A percentile compares a stretch with the other conserved stretches of the same genome.
Evolutionary conservation across 345 rosid species (phyloP).

Genomic region (Brassica napus): DNA sequence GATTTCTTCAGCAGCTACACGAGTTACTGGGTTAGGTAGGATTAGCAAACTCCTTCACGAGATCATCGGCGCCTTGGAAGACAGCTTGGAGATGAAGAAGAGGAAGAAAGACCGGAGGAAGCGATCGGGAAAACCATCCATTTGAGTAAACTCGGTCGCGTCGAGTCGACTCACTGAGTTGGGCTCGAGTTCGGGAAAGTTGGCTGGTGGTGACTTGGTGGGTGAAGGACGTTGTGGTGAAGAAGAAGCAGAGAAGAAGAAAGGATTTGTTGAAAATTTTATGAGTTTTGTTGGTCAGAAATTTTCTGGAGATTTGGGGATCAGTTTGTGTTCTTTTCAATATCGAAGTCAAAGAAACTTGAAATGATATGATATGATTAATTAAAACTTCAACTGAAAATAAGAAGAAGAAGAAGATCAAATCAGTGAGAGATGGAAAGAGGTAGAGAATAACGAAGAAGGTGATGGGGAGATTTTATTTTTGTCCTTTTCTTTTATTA

Average conservation of each 20-base stretch:
- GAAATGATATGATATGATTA: background rate
- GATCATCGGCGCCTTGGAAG: too few relatives aligned
- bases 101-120: too few relatives aligned
- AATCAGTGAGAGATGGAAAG: background rate
- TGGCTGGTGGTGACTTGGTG: constrained; percentile 28
- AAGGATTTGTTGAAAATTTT: constrained; percentile 52
- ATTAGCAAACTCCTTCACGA: too few relatives aligned
- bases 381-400: background rate
- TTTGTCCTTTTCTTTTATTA: too few relatives aligned
- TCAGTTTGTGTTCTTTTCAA: background rate
- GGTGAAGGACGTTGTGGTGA: constrained; percentile 27
- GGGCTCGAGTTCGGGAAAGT: constrained; percentile 18
- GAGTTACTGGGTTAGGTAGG: too few relatives aligned
- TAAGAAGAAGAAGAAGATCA: background rate
- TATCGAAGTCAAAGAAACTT: background rate
- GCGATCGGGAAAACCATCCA: background rate
- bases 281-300: constrained; percentile 64
- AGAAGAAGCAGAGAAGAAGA: constrained; percentile 41
- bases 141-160: background rate
- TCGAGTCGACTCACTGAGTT: constrained; percentile 38
- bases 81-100: too few relatives aligned
- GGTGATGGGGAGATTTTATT: too few relatives aligned
- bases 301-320: constrained; percentile 60
- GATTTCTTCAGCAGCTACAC: too few relatives aligned
- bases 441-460: too few relatives aligned